Percentiles rank a stretch among this genome's conserved stretches.
These are phyloP conservation scores for Ascochyta viciae-villosae DNA, from an alignment of 2,329 filamentous ascomycete genomes.

Conservation along the genomic window DNA sequence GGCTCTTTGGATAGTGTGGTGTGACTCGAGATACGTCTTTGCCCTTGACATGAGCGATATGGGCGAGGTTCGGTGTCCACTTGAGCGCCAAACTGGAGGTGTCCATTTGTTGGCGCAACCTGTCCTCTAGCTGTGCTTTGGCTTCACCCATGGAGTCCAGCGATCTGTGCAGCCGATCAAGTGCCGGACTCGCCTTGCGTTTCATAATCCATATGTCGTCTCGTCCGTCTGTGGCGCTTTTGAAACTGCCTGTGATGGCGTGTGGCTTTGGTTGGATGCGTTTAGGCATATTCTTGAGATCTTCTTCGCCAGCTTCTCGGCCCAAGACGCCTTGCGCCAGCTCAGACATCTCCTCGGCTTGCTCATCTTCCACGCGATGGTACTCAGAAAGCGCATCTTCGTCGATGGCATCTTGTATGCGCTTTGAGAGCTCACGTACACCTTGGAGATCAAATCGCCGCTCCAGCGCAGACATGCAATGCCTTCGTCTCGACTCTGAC, in stretches of 20 bases:
- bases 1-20: conserved; percentile 56
- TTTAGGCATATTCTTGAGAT: conserved; percentile 52
- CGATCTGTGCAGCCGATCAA: conserved; percentile 72
- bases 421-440: conserved; percentile 71
- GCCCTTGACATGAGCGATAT: conserved; percentile 89
- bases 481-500: conserved; percentile 27
- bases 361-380: conserved; percentile 77
- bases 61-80: conserved; percentile 86
- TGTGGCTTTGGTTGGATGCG: conserved; percentile 46
- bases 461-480: conserved; percentile 53
- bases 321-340: conserved; percentile 76
- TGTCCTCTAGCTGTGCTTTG: conserved; percentile 66
- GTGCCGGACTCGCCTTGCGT: conserved; percentile 67
- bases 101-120: conserved; percentile 66
- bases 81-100: conserved; percentile 70
- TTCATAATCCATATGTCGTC: conserved; percentile 70
- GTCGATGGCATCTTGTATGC: conserved; percentile 82
- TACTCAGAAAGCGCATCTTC: conserved; percentile 87
- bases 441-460: conserved; percentile 70
- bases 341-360: conserved; percentile 72
- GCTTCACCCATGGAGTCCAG: conserved; percentile 67
- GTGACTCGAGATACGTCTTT: conserved; percentile 63
- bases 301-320: conserved; percentile 68
- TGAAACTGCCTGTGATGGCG: conserved; percentile 40
- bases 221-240: conserved; percentile 45